phyloP scores from a whole-genome alignment of 176 grass and related monocot genomes.

The Puccinellia tenuiflora region DNA sequence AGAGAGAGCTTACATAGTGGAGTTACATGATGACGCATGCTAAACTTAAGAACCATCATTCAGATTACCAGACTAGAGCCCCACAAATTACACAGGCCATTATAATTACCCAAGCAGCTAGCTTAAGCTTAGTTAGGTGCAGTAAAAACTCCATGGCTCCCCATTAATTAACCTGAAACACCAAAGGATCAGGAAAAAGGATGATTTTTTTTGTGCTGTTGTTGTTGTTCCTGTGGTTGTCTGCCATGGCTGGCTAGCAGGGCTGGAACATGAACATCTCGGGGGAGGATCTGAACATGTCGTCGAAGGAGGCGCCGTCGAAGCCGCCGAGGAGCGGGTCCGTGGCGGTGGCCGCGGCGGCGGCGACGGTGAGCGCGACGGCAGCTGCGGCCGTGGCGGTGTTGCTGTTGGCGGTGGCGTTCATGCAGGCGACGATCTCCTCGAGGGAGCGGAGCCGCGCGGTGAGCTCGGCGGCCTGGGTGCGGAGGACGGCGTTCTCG shows the following conservation, averaged over 20 bases:
- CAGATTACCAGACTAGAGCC: neutral
- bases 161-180: conserved; percentile 31
- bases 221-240: neutral
- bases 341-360: neutral
- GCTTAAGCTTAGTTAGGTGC: conserved; percentile 35
- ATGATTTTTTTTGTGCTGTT: neutral
- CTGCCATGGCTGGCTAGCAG: conserved; percentile 34
- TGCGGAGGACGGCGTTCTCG: conserved; percentile 85
- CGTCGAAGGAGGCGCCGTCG: conserved; percentile 32
- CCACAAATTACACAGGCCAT: conserved; percentile 16
- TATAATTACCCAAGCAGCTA: conserved; percentile 20
- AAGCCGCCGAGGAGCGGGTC: conserved; percentile 26
- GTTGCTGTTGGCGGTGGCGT: conserved; percentile 22
- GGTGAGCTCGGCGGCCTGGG: conserved; percentile 65
- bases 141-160: conserved; percentile 17
- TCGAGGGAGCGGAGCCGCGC: conserved; percentile 60
- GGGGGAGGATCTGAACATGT: conserved; percentile 38
- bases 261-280: conserved; percentile 79
- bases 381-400: neutral
- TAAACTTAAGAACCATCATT: conserved; percentile 8
- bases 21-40: conserved; percentile 20
- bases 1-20: conserved; percentile 35
- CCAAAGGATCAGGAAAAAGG: conserved; percentile 20
- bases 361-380: conserved; percentile 4
- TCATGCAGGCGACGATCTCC: conserved; percentile 70